These are phyloP conservation scores for Lathyrus sativus DNA, from an alignment of 306 rosid species.

Conservation along the genomic window DNA sequence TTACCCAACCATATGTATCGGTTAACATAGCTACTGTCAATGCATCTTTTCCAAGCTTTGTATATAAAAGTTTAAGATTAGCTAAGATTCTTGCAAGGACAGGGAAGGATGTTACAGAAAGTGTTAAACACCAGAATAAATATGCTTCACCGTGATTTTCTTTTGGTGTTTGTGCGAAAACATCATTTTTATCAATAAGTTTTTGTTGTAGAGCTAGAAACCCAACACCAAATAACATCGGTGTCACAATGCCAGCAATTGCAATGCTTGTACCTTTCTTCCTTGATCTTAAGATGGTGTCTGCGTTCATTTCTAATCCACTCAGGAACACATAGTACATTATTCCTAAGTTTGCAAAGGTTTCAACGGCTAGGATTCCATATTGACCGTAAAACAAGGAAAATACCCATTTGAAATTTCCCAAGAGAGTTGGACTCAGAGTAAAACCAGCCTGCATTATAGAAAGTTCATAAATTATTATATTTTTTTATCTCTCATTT, in stretches of 20 bases:
- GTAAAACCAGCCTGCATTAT: slow-evolving; percentile 34
- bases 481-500: not conserved
- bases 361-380: slow-evolving; percentile 27
- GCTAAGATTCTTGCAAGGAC: slow-evolving; percentile 44
- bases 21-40: slow-evolving; percentile 39
- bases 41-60: slow-evolving; percentile 41
- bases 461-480: not conserved
- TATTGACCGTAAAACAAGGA: not conserved
- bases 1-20: slow-evolving; percentile 44
- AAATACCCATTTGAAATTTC: not conserved
- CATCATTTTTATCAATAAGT: not conserved
- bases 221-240: slow-evolving; percentile 29
- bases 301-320: slow-evolving; percentile 47
- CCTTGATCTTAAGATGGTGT: slow-evolving; percentile 9
- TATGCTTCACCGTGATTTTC: not conserved
- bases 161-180: rapidly evolving
- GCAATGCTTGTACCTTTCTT: slow-evolving; percentile 36
- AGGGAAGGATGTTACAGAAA: slow-evolving; percentile 39
- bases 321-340: slow-evolving; percentile 37
- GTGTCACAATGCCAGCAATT: slow-evolving; percentile 30
- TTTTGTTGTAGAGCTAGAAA: slow-evolving; percentile 11
- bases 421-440: slow-evolving; percentile 9
- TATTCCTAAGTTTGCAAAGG: slow-evolving; percentile 29
- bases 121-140: slow-evolving; percentile 33
- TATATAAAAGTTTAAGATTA: slow-evolving; percentile 43